These are phyloP conservation scores for Adansonia madagascariensis DNA, from an alignment of 441 rosid genomes.

Conservation along the genomic window DNA sequence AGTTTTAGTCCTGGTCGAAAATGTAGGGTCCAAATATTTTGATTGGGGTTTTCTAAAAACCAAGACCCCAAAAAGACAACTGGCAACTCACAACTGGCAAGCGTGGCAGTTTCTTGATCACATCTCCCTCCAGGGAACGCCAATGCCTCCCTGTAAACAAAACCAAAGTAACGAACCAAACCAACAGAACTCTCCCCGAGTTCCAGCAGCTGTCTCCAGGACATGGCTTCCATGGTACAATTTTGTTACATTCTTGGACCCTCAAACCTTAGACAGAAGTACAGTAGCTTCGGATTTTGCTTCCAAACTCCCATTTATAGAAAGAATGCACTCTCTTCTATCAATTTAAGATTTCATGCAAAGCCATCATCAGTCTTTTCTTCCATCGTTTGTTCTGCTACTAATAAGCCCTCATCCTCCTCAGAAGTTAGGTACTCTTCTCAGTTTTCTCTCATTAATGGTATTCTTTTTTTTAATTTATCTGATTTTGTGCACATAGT, in stretches of 20 bases:
- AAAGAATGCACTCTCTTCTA: slow-evolving; percentile 32
- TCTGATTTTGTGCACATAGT: background rate
- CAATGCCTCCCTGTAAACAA: slow-evolving; percentile 15
- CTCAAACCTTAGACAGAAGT: slow-evolving; percentile 26
- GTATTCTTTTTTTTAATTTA: slow-evolving; percentile 2
- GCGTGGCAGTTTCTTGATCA: slow-evolving; percentile 51
- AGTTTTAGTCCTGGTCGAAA: background rate
- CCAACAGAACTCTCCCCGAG: slow-evolving; percentile 5
- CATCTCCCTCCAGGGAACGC: slow-evolving; percentile 17
- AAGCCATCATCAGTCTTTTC: slow-evolving; percentile 34
- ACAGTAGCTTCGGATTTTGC: slow-evolving; percentile 32
- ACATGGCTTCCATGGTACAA: slow-evolving; percentile 58
- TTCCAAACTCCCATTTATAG: slow-evolving; percentile 21
- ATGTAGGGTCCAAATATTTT: background rate
- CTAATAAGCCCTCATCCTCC: slow-evolving; percentile 60
- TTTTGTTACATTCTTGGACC: slow-evolving; percentile 38
- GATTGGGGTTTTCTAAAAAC: background rate
- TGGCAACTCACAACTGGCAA: background rate
- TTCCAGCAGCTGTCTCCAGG: slow-evolving; percentile 22
- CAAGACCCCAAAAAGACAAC: background rate
- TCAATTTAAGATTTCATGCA: slow-evolving; percentile 24
- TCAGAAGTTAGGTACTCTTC: slow-evolving; percentile 55
- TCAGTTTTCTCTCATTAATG: slow-evolving; percentile 1
- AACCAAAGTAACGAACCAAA: slow-evolving; percentile 24
- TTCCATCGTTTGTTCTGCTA: slow-evolving; percentile 49